Base-by-base conservation (phyloP, 345 rosid genomes). In the Erodium maritimum region DNA sequence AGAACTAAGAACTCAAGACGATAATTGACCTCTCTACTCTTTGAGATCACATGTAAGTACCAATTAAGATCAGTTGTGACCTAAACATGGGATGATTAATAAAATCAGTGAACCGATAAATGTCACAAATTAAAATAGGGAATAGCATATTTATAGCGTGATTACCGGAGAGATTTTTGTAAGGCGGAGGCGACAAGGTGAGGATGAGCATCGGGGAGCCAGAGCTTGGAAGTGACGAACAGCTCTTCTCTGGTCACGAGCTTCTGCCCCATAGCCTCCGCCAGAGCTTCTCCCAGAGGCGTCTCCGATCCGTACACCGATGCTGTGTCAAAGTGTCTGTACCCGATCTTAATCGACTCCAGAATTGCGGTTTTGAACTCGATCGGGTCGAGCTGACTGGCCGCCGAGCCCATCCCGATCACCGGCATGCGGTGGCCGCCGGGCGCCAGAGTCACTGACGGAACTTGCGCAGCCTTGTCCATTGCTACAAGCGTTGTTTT, bases 271-370 rank as follows among this genome's bases (percentile, higher is more conserved):
- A 82, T 68, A 45, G 87, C 88, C 57, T 65, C 61, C 18, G 57
- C 65, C 46, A 91, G 65, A 23, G 88, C 96, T 64, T 63, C 73
- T 19, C 97, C 97, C n/a, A 88, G 71, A 1, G 91, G 87, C 57
- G 82, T 72, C 80, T 91, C 96, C 1, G 96, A 88, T 21, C 87
- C 88, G 60, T 91, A 91, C 56, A 91, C 75, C 70, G 73, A 82
- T 19, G 95, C 96, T 0, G 98, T 86, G 68, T 88, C 98, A 33
- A 91, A 81, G 75, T 91, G 98, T 63, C 93, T 74, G 62, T 88
- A 91, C 19, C 98, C 96, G 64, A 80, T 69, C 96, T 91, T 12
- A 14, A 42, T 12, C 16, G 48, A 13, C 48, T 42, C 48, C 48
- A 42, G 48, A 14, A 4, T 11, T 16, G 48, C 48, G 14, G 48